Evolutionary conservation across 1,284 basidiomycete genomes (phyloP), one percentile per base, ranked within the genome.

Genomic region (Vanrija pseudolonga): DNA sequence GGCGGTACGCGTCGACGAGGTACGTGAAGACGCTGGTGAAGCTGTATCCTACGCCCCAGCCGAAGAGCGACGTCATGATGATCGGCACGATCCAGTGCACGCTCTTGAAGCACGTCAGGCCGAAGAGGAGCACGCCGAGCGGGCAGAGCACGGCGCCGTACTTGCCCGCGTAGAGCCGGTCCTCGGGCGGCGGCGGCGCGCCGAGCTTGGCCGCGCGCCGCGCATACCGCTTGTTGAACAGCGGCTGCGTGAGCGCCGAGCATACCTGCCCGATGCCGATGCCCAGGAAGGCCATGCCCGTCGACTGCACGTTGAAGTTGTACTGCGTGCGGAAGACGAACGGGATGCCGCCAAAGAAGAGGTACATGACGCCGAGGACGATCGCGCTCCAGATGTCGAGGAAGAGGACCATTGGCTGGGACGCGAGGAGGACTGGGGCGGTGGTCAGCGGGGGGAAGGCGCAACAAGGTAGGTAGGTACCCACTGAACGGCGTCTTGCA

Each of bases 391-490:
- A 86, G 47, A 78, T 74, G 66, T 81, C 83, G 67, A 91, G 77
- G 6, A 86, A 74, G 3, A 90, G 77, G 0, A 85, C 85, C 88
- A 92, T 91, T 20, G 82, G 80, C 61, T 92, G 88, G 40, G 80
- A 82, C 0, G 82, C 40, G 4, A 90, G 70, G 4, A 91, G 79
- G 66, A 88, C 86, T 89, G 66, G 0, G 18, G 46, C 86, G 89
- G 66, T 0, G 22, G 46, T 60, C 39, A 63, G 55, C 7, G 14
- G 37, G 4, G 39, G 22, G 15, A 11, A 47, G 24, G 47, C 3
- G 26, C 3, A 2, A 2, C 26, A 7, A 53, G 19, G 6, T n/a
- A 47, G 2, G n/a, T n/a, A 37, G 9, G 37, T 22, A 77, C 87
- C 55, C 69, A 90, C 88, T 78, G 70, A 94, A 93, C 0, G 89